phyloP scores from a whole-genome alignment of 345 rosid species.

The Citrus cavaleriei region DNA sequence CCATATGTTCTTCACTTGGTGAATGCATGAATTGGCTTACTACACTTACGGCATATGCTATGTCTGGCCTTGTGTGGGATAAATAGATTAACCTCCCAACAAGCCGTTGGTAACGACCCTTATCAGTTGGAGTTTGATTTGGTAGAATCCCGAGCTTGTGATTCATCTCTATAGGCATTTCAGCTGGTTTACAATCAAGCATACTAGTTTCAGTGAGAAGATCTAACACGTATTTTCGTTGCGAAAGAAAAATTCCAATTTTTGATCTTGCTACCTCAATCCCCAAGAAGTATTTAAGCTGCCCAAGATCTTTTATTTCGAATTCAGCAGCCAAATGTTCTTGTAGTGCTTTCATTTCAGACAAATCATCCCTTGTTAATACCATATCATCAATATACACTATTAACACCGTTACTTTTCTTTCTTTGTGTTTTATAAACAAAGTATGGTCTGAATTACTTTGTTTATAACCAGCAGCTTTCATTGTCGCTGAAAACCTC shows the following conservation, averaged over 20 bases:
- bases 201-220: background rate
- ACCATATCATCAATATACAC: slow-evolving; percentile 1
- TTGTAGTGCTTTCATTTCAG: background rate
- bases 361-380: background rate
- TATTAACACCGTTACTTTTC: background rate
- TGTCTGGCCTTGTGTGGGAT: background rate
- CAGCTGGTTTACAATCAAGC: no score
- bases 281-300: background rate
- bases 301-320: background rate
- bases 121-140: background rate
- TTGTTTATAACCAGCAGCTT: background rate
- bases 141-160: background rate
- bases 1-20: background rate
- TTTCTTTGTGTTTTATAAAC: background rate
- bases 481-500: background rate
- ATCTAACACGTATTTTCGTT: background rate
- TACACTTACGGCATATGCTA: background rate
- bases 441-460: background rate
- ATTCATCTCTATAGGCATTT: no score
- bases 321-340: background rate
- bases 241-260: background rate
- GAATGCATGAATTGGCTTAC: background rate
- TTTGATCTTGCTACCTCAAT: background rate
- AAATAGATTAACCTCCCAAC: background rate
- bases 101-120: background rate